Conservation (phyloP, 139 green algal genomes). For the Coccomyxa sp. region DNA sequence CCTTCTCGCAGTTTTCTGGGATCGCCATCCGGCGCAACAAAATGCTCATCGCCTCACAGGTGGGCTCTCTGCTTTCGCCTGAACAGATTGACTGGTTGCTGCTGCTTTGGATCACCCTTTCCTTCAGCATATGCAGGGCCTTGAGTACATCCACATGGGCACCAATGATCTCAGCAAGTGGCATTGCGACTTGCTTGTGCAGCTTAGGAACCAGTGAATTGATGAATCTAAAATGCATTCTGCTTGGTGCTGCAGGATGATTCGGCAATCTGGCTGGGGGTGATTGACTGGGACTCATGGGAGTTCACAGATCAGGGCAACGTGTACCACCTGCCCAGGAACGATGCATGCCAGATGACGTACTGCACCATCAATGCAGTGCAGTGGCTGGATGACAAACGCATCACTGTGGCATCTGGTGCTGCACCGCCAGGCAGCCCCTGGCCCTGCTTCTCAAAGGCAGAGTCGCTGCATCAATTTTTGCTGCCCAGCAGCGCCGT, state of each 20-base stretch:
- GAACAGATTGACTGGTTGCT: too few relatives aligned
- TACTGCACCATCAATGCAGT: not conserved
- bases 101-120: too few relatives aligned
- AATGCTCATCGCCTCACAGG: not conserved
- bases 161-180: too few relatives aligned
- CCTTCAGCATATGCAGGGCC: too few relatives aligned
- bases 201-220: too few relatives aligned
- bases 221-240: not conserved
- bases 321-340: not conserved
- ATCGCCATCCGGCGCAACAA: not conserved
- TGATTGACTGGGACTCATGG: not conserved
- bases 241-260: not conserved
- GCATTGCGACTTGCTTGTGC: too few relatives aligned
- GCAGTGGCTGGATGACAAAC: not conserved
- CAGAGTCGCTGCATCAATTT: not conserved
- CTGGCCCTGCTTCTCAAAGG: not conserved
- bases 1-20: not conserved
- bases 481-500: not conserved
- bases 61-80: not conserved
- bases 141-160: too few relatives aligned
- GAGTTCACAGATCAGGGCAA: not conserved
- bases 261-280: not conserved
- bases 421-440: too few relatives aligned
- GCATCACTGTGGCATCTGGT: not conserved
- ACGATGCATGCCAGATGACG: not conserved